These are phyloP conservation scores for Trichoderma sp. DNA, from an alignment of 2,329 filamentous ascomycete species.

Conservation along the genomic window DNA sequence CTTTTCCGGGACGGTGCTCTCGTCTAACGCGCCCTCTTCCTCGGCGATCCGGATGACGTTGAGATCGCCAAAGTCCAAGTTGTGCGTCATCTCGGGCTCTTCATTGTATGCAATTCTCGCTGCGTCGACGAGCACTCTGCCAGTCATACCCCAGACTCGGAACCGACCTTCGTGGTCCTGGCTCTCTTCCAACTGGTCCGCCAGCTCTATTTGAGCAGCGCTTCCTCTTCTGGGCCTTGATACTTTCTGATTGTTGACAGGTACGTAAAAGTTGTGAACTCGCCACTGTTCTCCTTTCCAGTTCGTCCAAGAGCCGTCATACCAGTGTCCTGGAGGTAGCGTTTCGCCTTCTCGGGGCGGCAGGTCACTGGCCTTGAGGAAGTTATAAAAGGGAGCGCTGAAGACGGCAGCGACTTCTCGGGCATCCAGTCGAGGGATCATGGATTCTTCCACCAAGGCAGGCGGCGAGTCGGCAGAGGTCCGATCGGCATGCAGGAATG, in stretches of 20 bases:
- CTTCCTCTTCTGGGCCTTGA: conserved; percentile 55
- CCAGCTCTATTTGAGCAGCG: conserved; percentile 38
- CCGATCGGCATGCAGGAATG: conserved; percentile 69
- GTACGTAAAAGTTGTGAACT: conserved; percentile 91
- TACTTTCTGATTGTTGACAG: conserved; percentile 70
- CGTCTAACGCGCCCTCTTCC: conserved; percentile 49
- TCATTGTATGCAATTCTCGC: conserved; percentile 80
- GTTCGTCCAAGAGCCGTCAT: conserved; percentile 77
- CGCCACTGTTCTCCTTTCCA: conserved; percentile 80
- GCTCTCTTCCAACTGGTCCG: conserved; percentile 47
- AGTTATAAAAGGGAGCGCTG: conserved; percentile 83
- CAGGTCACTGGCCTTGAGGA: conserved; percentile 66
- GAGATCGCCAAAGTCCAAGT: conserved; percentile 55
- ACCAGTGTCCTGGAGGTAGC: conserved; percentile 68
- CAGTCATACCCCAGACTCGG: conserved; percentile 94
- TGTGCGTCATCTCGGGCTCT: conserved; percentile 81
- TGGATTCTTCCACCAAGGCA: conserved; percentile 63
- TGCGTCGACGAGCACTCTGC: conserved; percentile 83
- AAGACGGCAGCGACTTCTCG: conserved; percentile 94
- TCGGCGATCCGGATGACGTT: conserved; percentile 50
- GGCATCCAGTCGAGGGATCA: conserved; percentile 81
- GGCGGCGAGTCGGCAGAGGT: conserved; percentile 35
- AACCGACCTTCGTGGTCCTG: conserved; percentile 60
- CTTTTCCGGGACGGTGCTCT: conserved; percentile 25
- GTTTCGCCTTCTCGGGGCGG: conserved; percentile 40